Conservation (phyloP, 2,329 filamentous ascomycete species). For the Ophioceras dolichostomum region DNA sequence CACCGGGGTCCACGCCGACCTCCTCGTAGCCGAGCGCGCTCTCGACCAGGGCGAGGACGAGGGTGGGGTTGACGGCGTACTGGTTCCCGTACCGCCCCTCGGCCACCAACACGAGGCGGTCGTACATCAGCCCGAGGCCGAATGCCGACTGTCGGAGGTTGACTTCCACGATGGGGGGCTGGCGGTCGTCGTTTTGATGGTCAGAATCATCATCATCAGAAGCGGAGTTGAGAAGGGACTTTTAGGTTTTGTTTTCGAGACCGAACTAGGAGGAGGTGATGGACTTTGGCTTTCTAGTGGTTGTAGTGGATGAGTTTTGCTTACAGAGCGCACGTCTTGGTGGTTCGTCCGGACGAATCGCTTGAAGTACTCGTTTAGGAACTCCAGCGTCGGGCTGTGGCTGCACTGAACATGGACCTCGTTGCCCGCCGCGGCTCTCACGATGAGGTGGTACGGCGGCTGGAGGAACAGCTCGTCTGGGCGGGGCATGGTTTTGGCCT, state of each 20-base stretch:
- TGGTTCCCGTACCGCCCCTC: slow-evolving; percentile 16
- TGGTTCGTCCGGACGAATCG: slow-evolving; percentile 33
- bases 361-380: slow-evolving; percentile 32
- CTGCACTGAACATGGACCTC: slow-evolving; percentile 31
- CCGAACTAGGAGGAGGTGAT: background rate
- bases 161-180: slow-evolving; percentile 30
- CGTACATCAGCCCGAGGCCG: slow-evolving; percentile 28
- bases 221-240: no score
- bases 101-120: slow-evolving; percentile 26
- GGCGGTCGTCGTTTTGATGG: background rate
- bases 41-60: slow-evolving; percentile 32
- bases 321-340: slow-evolving; percentile 20
- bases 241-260: no score
- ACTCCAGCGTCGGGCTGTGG: slow-evolving; percentile 30
- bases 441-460: slow-evolving; percentile 34
- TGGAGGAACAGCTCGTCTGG: slow-evolving; percentile 33
- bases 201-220: background rate
- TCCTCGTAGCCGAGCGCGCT: slow-evolving; percentile 31
- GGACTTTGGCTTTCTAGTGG: no score
- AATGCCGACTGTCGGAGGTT: slow-evolving; percentile 30
- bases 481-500: slow-evolving; percentile 24
- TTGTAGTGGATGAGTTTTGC: slow-evolving; percentile 5
- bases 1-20: slow-evolving; percentile 7
- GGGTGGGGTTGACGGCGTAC: slow-evolving; percentile 26
- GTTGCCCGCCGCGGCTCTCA: slow-evolving; percentile 16